Conservation (phyloP, 2,329 filamentous ascomycete genomes). For the Didymella arachidicola region DNA sequence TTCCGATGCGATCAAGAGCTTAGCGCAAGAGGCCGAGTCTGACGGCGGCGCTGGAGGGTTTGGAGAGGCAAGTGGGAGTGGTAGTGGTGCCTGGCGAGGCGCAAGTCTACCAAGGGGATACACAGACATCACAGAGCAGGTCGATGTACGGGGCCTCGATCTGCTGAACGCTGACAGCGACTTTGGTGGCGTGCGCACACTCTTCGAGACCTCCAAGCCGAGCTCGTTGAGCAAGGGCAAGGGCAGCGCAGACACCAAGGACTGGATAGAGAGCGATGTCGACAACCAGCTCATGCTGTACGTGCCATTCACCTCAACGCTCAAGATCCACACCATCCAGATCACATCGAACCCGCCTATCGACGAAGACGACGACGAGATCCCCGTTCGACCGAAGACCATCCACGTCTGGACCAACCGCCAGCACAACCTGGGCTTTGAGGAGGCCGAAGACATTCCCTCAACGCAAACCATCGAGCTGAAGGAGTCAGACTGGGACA, state of each 20-base stretch:
- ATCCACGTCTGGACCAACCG: slow-evolving; percentile 89
- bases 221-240: slow-evolving; percentile 62
- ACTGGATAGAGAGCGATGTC: slow-evolving; percentile 96
- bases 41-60: slow-evolving; percentile 54
- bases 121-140: slow-evolving; percentile 79
- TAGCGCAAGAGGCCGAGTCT: slow-evolving; percentile 69
- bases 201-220: slow-evolving; percentile 77
- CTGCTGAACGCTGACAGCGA: slow-evolving; percentile 86
- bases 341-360: slow-evolving; percentile 79
- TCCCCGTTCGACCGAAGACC: slow-evolving; percentile 80
- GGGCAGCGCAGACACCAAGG: slow-evolving; percentile 62
- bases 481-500: slow-evolving; percentile 75
- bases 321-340: slow-evolving; percentile 88
- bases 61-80: slow-evolving; percentile 53
- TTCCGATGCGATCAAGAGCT: slow-evolving; percentile 72
- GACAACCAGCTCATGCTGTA: slow-evolving; percentile 96
- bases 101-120: slow-evolving; percentile 81
- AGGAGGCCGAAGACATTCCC: slow-evolving; percentile 87
- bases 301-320: slow-evolving; percentile 83
- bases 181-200: slow-evolving; percentile 72
- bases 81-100: slow-evolving; percentile 71
- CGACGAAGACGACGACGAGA: slow-evolving; percentile 68
- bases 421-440: slow-evolving; percentile 89
- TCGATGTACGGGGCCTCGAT: slow-evolving; percentile 82
- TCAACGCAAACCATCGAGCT: slow-evolving; percentile 83